These are phyloP conservation scores for Alternaria burnsii DNA, from an alignment of 2,329 filamentous ascomycete genomes.

Conservation along the genomic window DNA sequence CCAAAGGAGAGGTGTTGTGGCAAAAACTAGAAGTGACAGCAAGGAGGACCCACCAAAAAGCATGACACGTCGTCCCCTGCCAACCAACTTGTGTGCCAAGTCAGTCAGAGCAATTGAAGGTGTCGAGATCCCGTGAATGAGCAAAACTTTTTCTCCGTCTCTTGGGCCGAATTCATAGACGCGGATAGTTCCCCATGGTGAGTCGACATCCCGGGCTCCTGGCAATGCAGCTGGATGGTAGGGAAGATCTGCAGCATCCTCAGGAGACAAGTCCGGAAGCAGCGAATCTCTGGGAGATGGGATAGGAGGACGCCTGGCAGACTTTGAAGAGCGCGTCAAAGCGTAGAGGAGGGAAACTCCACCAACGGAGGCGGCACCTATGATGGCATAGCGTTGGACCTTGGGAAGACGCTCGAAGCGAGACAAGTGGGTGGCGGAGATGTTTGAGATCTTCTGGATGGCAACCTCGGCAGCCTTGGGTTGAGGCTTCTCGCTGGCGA, in stretches of 20 bases:
- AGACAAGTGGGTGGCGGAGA: conserved; percentile 19
- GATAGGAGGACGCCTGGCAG: conserved; percentile 25
- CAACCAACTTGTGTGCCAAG: conserved; percentile 71
- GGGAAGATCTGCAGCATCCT: conserved; percentile 45
- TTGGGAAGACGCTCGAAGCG: conserved; percentile 29
- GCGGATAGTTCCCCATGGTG: conserved; percentile 74
- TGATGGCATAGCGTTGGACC: conserved; percentile 28
- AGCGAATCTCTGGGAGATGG: conserved; percentile 41
- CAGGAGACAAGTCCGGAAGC: conserved; percentile 36
- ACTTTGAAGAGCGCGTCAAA: conserved; percentile 27
- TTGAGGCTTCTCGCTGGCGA: conserved; percentile 28
- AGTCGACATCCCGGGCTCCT: conserved; percentile 72
- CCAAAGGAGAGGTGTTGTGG: background rate
- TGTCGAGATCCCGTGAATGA: conserved; percentile 84
- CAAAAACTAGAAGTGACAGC: conserved; percentile 13
- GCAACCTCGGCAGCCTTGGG: conserved; percentile 16
- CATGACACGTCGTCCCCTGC: conserved; percentile 77
- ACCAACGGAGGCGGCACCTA: conserved; percentile 39
- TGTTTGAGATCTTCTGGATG: conserved; percentile 20
- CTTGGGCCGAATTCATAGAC: conserved; percentile 85
- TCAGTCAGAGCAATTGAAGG: conserved; percentile 74
- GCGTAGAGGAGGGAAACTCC: conserved; percentile 35
- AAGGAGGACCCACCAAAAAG: conserved; percentile 66
- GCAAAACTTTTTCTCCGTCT: conserved; percentile 73
- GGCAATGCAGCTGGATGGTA: conserved; percentile 77